Percentiles rank a stretch among this genome's conserved stretches.
Conservation (phyloP, 2,329 filamentous ascomycete species). For the Trichothecium roseum region DNA sequence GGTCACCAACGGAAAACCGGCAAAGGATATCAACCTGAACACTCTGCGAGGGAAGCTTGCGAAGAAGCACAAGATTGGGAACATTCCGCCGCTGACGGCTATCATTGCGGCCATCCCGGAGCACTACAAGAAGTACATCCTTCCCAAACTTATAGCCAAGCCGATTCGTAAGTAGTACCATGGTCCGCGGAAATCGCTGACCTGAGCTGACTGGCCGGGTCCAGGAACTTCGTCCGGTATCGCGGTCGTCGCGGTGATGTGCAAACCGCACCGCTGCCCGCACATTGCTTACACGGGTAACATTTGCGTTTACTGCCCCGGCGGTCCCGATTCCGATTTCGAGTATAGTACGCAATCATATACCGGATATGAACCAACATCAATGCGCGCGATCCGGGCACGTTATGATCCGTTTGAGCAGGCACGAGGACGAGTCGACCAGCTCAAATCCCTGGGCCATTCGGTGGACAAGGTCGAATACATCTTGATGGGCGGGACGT, state of each 20-base stretch:
- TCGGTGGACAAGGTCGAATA: conserved; percentile 99
- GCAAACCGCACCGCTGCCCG: conserved; percentile 94
- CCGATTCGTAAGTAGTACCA: conserved; percentile 74
- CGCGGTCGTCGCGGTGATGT: conserved; percentile 98
- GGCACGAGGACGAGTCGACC: conserved; percentile 87
- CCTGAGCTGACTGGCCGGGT: background rate
- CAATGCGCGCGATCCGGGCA: conserved; percentile 94
- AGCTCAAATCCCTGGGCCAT: conserved; percentile 90
- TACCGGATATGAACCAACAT: conserved; percentile 95
- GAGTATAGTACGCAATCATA: conserved; percentile 99
- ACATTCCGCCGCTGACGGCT: conserved; percentile 82
- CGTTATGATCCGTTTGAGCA: conserved; percentile 98
- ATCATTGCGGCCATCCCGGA: conserved; percentile 99
- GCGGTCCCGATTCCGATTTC: conserved; percentile 95
- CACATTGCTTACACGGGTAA: conserved; percentile 98
- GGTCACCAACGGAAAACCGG: conserved; percentile 60
- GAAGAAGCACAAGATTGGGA: conserved; percentile 84
- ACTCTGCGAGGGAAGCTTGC: conserved; percentile 74
- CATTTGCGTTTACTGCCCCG: conserved; percentile 97
- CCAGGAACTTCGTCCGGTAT: conserved; percentile 91
- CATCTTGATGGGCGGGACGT: conserved; percentile 99
- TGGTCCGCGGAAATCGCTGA: background rate
- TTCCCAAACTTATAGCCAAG: conserved; percentile 93
- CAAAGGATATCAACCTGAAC: conserved; percentile 89
- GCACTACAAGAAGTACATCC: conserved; percentile 98